Conservation (phyloP, 1,284 basidiomycete genomes). For the Pterulicium gracile region DNA sequence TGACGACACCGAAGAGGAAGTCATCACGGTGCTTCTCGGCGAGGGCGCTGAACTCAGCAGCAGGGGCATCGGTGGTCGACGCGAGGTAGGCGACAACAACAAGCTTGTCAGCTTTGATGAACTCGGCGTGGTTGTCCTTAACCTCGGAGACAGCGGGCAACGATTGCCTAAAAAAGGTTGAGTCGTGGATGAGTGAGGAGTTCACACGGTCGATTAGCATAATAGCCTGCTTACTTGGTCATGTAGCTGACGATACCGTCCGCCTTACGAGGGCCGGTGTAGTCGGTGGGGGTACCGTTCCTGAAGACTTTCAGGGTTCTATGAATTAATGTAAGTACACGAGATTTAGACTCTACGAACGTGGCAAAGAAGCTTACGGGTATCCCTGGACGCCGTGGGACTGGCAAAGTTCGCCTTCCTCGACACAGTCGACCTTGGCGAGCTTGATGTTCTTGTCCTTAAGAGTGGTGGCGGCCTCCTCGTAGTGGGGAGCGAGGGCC, state of each 20-base stretch:
- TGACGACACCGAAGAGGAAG: conserved; percentile 85
- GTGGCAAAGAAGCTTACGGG: conserved; percentile 50
- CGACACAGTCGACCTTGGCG: conserved; percentile 95
- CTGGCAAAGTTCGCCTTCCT: conserved; percentile 80
- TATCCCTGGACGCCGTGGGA: conserved; percentile 83
- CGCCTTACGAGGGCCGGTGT: conserved; percentile 84
- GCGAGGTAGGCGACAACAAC: conserved; percentile 84
- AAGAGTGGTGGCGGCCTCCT: conserved; percentile 89
- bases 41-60: conserved; percentile 63
- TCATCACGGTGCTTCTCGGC: conserved; percentile 88
- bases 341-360: background rate
- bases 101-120: conserved; percentile 85
- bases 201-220: background rate
- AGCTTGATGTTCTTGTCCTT: conserved; percentile 86
- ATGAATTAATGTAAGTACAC: conserved; percentile 8
- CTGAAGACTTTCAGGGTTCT: conserved; percentile 89
- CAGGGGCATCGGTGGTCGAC: conserved; percentile 55
- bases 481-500: conserved; percentile 87
- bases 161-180: conserved; percentile 56
- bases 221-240: conserved; percentile 68
- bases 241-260: conserved; percentile 98
- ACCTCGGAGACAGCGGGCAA: conserved; percentile 90
- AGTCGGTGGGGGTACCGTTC: conserved; percentile 70
- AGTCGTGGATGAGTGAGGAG: conserved; percentile 4
- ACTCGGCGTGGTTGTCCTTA: conserved; percentile 74